Conservation (phyloP, 176 grass and related monocot genomes). For the Zoysia japonica region DNA sequence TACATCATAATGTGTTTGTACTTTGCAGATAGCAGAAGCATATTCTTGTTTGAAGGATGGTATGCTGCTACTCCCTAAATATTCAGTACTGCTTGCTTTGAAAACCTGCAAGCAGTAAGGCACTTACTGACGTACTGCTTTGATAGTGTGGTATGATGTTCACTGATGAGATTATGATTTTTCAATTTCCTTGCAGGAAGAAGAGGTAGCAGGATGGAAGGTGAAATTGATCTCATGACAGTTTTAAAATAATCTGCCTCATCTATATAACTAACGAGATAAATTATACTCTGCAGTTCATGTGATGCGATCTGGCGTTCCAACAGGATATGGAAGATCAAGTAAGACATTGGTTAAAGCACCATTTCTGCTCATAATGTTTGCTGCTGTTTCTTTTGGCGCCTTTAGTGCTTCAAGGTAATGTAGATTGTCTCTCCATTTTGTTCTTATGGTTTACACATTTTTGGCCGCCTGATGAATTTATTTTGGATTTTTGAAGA, state of each 20-base stretch:
- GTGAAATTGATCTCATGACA: slow-evolving; percentile 27
- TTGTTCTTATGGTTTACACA: not conserved
- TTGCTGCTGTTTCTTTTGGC: slow-evolving; percentile 69
- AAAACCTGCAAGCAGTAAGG: not conserved
- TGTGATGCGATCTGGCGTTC: slow-evolving; percentile 64
- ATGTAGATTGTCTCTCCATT: slow-evolving; percentile 5
- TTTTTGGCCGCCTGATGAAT: not conserved
- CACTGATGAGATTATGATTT: not conserved
- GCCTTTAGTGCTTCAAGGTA: slow-evolving; percentile 73
- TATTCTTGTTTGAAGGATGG: slow-evolving; percentile 82
- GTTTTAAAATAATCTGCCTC: not conserved
- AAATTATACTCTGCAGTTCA: slow-evolving; percentile 43
- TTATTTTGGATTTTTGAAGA: slow-evolving; percentile 47
- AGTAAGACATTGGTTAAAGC: slow-evolving; percentile 59
- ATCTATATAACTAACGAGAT: slow-evolving; percentile 5
- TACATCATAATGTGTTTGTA: not conserved
- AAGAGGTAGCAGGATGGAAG: slow-evolving; percentile 56
- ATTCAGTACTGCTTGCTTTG: not conserved
- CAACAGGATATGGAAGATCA: slow-evolving; percentile 41
- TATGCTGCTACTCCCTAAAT: slow-evolving; percentile 34
- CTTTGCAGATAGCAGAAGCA: slow-evolving; percentile 74
- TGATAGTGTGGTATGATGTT: not conserved
- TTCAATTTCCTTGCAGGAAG: slow-evolving; percentile 37
- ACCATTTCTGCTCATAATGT: slow-evolving; percentile 72
- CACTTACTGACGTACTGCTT: not conserved